phyloP scores from a whole-genome alignment of 768 basidiomycete species.

The Leucosporidium scottii region DNA sequence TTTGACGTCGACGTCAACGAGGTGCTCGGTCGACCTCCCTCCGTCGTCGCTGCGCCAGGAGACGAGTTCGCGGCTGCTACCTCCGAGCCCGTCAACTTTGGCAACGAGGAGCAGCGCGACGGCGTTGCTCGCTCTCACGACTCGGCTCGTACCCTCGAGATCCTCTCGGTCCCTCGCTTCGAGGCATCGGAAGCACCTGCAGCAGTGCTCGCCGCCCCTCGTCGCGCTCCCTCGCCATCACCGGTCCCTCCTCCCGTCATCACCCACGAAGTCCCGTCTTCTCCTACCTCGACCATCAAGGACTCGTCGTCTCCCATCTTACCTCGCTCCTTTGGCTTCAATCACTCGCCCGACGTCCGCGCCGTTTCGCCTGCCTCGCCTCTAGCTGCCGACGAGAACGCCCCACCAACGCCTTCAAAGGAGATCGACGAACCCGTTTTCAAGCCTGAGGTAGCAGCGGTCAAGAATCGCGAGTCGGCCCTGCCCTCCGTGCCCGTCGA shows the following conservation, averaged over 20 bases:
- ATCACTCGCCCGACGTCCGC: not conserved
- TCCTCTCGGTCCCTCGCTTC: not conserved
- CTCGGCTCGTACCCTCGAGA: not conserved
- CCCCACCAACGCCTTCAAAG: constrained; percentile 8
- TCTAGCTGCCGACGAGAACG: not conserved
- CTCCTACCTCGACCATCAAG: no score
- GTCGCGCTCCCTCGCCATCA: no score
- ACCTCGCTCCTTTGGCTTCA: not conserved
- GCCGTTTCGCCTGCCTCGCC: not conserved
- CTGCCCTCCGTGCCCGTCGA: no score
- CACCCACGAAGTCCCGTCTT: no score
- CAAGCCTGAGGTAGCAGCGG: not conserved
- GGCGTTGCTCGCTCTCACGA: not conserved
- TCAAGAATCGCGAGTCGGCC: not conserved
- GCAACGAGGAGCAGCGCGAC: not conserved
- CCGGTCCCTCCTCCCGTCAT: no score
- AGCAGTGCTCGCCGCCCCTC: no score
- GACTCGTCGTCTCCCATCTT: no score
- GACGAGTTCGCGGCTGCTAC: not conserved
- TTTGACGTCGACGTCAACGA: constrained; percentile 27
- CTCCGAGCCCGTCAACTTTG: not conserved
- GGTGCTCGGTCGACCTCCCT: not conserved
- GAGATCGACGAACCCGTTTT: not conserved
- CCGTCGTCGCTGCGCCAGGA: not conserved
- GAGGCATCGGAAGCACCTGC: no score